phyloP scores from a whole-genome alignment of 2,329 filamentous ascomycete species.

The Xylariaceae sp. region DNA sequence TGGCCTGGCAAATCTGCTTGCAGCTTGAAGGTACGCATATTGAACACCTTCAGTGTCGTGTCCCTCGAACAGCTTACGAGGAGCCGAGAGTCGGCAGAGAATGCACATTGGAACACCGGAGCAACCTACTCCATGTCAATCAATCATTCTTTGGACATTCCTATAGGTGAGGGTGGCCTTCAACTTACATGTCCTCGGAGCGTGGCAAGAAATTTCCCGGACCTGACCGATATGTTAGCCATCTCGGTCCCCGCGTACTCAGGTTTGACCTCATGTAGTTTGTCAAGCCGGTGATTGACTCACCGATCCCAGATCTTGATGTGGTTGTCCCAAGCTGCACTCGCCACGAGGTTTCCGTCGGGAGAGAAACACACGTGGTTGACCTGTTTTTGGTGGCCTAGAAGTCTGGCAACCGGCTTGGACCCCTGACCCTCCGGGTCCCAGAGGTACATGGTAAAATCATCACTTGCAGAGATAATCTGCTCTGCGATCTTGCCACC shows the following conservation, averaged over 20 bases:
- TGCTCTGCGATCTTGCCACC: slow-evolving; percentile 73
- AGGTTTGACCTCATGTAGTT: slow-evolving; percentile 7
- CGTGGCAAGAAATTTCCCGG: slow-evolving; percentile 75
- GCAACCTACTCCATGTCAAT: too few relatives aligned
- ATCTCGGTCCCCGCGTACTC: slow-evolving; percentile 7
- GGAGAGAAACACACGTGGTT: slow-evolving; percentile 94
- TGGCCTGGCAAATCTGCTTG: slow-evolving; percentile 14
- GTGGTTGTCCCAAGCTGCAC: slow-evolving; percentile 86
- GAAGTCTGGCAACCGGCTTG: slow-evolving; percentile 79
- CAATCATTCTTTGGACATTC: too few relatives aligned
- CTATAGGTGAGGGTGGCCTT: too few relatives aligned
- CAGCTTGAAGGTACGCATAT: slow-evolving; percentile 77
- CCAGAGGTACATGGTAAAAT: slow-evolving; percentile 92
- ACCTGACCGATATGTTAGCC: too few relatives aligned
- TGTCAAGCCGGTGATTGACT: slow-evolving; percentile 6
- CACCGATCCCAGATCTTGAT: slow-evolving; percentile 83
- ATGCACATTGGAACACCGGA: slow-evolving; percentile 86
- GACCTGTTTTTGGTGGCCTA: slow-evolving; percentile 95
- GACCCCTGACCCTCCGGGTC: slow-evolving; percentile 64
- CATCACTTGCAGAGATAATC: slow-evolving; percentile 68
- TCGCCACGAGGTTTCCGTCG: slow-evolving; percentile 80
- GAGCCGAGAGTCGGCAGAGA: slow-evolving; percentile 76
- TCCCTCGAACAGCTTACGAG: slow-evolving; percentile 85
- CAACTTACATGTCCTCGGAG: slow-evolving; percentile 74
- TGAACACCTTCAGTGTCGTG: slow-evolving; percentile 87